A percentile compares a stretch with the other conserved stretches of the same genome.
These are phyloP conservation scores for Macrophomina phaseolina DNA, from an alignment of 2,329 filamentous ascomycete genomes.

Conservation along the genomic window DNA sequence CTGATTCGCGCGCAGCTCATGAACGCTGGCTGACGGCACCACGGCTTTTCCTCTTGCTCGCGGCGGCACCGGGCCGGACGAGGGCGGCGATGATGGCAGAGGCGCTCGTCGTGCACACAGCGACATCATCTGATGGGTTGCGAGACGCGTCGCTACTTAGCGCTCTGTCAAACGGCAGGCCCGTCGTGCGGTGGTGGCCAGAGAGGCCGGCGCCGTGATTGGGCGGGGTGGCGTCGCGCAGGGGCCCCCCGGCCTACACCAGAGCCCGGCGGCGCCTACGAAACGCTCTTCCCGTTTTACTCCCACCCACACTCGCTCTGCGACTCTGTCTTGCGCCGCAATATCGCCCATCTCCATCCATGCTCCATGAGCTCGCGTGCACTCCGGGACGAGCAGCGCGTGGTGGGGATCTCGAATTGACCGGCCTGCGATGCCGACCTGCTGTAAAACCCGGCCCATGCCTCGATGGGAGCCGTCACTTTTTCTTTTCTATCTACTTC, in stretches of 20 bases:
- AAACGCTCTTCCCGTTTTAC: conserved; percentile 10
- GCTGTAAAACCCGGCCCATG: conserved; percentile 6
- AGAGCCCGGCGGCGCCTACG: conserved; percentile 4
- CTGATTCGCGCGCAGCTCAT: background rate
- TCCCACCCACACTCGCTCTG: background rate
- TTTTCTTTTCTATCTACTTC: background rate
- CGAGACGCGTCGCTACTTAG: background rate
- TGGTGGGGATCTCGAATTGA: background rate
- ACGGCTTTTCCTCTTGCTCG: no score
- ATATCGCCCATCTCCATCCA: background rate
- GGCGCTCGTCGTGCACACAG: no score
- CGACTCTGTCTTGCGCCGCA: background rate
- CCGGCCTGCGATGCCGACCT: background rate
- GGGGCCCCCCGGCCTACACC: background rate
- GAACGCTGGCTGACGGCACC: no score
- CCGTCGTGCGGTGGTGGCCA: conserved; percentile 6
- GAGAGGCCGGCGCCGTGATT: background rate
- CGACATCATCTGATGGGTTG: background rate
- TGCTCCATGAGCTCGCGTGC: conserved; percentile 15
- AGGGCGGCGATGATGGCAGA: no score
- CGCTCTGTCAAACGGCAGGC: conserved; percentile 16
- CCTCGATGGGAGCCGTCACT: conserved; percentile 2
- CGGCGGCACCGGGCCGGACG: no score
- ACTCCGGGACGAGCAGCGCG: background rate
- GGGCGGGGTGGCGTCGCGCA: background rate